Evolutionary conservation across 2,329 filamentous ascomycete species (phyloP).

Genomic region (Ophiostoma ips): DNA sequence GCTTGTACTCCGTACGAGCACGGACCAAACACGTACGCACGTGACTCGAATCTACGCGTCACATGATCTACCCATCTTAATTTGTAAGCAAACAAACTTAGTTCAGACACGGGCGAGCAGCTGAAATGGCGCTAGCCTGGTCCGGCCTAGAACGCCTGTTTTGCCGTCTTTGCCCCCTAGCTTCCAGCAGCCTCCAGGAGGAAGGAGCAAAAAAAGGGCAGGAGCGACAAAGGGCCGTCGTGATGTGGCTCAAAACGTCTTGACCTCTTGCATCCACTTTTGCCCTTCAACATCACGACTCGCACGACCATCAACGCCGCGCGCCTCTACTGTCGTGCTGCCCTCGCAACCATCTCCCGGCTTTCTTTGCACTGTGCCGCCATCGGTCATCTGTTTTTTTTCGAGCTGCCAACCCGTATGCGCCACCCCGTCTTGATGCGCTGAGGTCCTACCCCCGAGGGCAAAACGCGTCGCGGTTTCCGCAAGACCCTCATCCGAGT

Average conservation of each 20-base stretch:
- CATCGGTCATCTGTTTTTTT: background rate
- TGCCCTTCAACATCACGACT: background rate
- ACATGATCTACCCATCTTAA: background rate
- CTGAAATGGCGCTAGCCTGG: background rate
- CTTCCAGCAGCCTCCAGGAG: slow-evolving; percentile 8
- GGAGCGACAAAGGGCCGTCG: slow-evolving; percentile 5
- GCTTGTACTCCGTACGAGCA: no score
- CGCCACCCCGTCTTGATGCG: slow-evolving; percentile 9
- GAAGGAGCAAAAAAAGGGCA: slow-evolving; percentile 6
- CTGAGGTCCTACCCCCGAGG: slow-evolving; percentile 5
- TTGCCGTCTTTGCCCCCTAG: slow-evolving; percentile 8
- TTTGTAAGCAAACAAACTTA: slow-evolving; percentile 5
- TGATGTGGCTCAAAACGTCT: slow-evolving; percentile 6
- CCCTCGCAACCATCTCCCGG: background rate
- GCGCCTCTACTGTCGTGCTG: background rate
- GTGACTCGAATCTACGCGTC: no score
- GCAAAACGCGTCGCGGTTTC: slow-evolving; percentile 12
- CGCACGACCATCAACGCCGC: background rate
- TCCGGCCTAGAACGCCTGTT: slow-evolving; percentile 4
- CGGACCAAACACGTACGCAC: no score
- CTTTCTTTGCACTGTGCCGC: background rate
- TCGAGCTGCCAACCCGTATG: background rate
- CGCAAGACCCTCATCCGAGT: slow-evolving; percentile 4
- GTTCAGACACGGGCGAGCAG: no score
- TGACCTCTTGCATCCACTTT: slow-evolving; percentile 6